phyloP scores from a whole-genome alignment of 1,284 basidiomycete species.

The Xanthoconium separans region DNA sequence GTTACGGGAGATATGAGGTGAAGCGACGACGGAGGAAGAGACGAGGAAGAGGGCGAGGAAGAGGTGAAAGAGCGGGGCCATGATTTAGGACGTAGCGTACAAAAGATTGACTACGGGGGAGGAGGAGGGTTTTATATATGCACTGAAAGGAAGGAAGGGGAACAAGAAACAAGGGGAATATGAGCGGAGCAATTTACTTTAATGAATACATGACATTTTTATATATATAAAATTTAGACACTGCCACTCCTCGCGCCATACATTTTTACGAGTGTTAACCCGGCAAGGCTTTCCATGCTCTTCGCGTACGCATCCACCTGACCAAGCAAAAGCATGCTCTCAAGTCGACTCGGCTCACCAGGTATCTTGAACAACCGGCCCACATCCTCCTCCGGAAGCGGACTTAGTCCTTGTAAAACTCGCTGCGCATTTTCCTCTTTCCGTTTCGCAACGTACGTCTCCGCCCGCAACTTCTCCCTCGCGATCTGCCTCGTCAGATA shows the following conservation, averaged over 20 bases:
- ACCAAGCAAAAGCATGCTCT: conserved; percentile 85
- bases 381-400: conserved; percentile 86
- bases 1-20: conserved; percentile 43
- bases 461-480: conserved; percentile 84
- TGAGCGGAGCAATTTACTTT: too few species aligned
- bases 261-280: conserved; percentile 73
- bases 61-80: conserved; percentile 47
- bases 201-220: too few species aligned
- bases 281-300: conserved; percentile 71
- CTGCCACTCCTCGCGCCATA: conserved; percentile 51
- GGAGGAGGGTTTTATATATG: not conserved
- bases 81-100: conserved; percentile 18
- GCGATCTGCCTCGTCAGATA: conserved; percentile 92
- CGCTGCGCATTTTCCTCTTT: conserved; percentile 89
- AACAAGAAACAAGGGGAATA: not conserved
- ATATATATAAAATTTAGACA: not conserved
- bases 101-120: conserved; percentile 1
- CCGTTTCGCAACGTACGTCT: conserved; percentile 77
- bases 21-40: conserved; percentile 43
- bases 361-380: conserved; percentile 85
- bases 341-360: conserved; percentile 86
- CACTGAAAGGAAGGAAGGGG: not conserved
- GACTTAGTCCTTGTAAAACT: conserved; percentile 81
- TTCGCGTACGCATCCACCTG: conserved; percentile 84
- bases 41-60: conserved; percentile 42